Base-by-base conservation (phyloP, 306 rosid species). In the Rosa persica region DNA sequence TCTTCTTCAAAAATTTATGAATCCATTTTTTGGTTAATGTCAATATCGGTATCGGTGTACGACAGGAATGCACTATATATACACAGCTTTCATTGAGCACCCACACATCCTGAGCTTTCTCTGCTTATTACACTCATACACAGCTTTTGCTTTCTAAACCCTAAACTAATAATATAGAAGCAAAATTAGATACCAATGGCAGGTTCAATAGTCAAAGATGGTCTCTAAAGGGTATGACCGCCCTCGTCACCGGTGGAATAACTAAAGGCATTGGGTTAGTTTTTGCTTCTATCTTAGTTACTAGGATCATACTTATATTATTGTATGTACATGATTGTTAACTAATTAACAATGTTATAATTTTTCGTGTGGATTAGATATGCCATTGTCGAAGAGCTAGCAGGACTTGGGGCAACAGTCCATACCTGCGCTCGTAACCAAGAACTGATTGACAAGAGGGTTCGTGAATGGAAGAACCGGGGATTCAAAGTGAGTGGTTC, bases 191-290 rank as follows among this genome's bases (percentile, higher is more conserved):
- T 8, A 7, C 46, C 11, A 36, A 73, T 73, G 75, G 30, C 43
- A 12, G 74, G 67, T 55, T 46, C 80, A 69, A 39, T 13, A 39
- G 22, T 49, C 74, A 67, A 52, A 81, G 89, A 77, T 88, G 91
- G 86, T 85, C 89, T 51, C 89, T 88, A 12, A 81, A 85, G 57
- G 89, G 91, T 8, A 76, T 64, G 86, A 88, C 87, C 3, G 83
- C 89, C 60, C 86, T 87, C 19, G 86, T 88, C 25, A 85, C 89
- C 1, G 89, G 91, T 10, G 89, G 91, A 65, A n/a, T n/a, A n/a
- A 83, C 83, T 36, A 78, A 76, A 52, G 91, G 89, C 72, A 85
- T 85, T n/a, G 91, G 67, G 76, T 72, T 34, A 8, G 42, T 66
- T 57, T 3, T 22, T 27, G n/a, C 27, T 57, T 57, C 4, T 57